These are phyloP conservation scores for Cornus kousa DNA, from an alignment of 148 eudicot genomes.

Conservation along the genomic window DNA sequence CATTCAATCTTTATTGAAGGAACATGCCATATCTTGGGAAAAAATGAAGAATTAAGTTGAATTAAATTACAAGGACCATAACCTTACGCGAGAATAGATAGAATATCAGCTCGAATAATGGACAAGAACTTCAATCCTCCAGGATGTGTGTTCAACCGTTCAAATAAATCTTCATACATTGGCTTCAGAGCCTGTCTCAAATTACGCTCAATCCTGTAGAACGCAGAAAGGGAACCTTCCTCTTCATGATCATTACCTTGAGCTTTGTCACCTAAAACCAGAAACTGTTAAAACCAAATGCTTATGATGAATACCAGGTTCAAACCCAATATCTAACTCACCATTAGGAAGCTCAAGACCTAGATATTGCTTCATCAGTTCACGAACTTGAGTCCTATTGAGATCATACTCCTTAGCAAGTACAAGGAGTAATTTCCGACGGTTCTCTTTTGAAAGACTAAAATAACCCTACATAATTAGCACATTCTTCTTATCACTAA, in stretches of 20 bases:
- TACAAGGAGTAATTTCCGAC: conserved; percentile 45
- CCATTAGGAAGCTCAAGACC: conserved; percentile 72
- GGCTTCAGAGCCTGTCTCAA: conserved; percentile 91
- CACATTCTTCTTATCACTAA: background rate
- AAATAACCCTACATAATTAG: conserved; percentile 60
- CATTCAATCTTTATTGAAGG: too few relatives aligned
- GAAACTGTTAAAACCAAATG: background rate
- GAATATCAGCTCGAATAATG: conserved; percentile 70
- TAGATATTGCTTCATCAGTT: conserved; percentile 82
- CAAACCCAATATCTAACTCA: conserved; percentile 23
- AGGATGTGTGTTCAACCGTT: conserved; percentile 84
- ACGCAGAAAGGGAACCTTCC: conserved; percentile 60
- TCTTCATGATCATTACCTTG: conserved; percentile 46
- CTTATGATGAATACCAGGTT: background rate
- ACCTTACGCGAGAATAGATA: conserved; percentile 78
- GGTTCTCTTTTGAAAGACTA: conserved; percentile 54
- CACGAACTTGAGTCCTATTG: conserved; percentile 67
- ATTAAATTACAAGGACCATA: conserved; percentile 11
- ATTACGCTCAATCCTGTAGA: conserved; percentile 77
- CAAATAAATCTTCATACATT: conserved; percentile 75
- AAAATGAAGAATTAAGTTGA: background rate
- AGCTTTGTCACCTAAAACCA: conserved; percentile 41
- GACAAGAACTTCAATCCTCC: conserved; percentile 92
- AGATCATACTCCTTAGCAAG: conserved; percentile 90
- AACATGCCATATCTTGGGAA: too few relatives aligned